A percentile compares a stretch with the other conserved stretches of the same genome.
Conservation (phyloP, 495 filamentous ascomycete species). For the Aspergillus cavernicola region DNA sequence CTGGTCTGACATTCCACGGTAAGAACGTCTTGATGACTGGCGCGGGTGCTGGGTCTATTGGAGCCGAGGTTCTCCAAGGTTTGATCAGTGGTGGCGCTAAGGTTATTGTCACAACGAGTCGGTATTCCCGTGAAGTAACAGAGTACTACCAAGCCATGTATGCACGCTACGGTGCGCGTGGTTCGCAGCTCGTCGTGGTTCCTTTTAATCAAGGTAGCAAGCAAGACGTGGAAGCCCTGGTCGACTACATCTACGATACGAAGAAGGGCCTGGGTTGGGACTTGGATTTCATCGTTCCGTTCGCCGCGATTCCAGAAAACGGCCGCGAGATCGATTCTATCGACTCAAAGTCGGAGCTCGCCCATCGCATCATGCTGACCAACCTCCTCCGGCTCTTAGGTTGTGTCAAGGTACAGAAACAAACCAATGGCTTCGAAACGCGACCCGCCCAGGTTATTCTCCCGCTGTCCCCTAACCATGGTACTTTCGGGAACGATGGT, state of each 20-base stretch:
- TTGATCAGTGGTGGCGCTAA: constrained; percentile 94
- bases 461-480: constrained; percentile 95
- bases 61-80: constrained; percentile 95
- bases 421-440: constrained; percentile 81
- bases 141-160: constrained; percentile 99
- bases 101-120: constrained; percentile 92
- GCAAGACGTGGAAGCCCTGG: constrained; percentile 89
- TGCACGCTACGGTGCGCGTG: constrained; percentile 83
- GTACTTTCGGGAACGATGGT: constrained; percentile 96
- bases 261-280: constrained; percentile 98
- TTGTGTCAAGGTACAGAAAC: constrained; percentile 85
- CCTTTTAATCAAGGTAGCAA: constrained; percentile 99
- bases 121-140: constrained; percentile 94
- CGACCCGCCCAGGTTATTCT: constrained; percentile 95
- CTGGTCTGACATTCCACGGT: constrained; percentile 85
- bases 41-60: constrained; percentile 95
- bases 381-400: constrained; percentile 91
- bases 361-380: constrained; percentile 98
- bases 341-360: constrained; percentile 96
- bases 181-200: constrained; percentile 94
- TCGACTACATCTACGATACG: constrained; percentile 94
- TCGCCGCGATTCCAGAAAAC: constrained; percentile 96
- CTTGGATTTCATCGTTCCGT: constrained; percentile 92
- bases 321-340: constrained; percentile 96
- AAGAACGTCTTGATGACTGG: constrained; percentile 99